These are phyloP conservation scores for Claviceps sp. DNA, from an alignment of 2,329 filamentous ascomycete species.

Conservation along the genomic window DNA sequence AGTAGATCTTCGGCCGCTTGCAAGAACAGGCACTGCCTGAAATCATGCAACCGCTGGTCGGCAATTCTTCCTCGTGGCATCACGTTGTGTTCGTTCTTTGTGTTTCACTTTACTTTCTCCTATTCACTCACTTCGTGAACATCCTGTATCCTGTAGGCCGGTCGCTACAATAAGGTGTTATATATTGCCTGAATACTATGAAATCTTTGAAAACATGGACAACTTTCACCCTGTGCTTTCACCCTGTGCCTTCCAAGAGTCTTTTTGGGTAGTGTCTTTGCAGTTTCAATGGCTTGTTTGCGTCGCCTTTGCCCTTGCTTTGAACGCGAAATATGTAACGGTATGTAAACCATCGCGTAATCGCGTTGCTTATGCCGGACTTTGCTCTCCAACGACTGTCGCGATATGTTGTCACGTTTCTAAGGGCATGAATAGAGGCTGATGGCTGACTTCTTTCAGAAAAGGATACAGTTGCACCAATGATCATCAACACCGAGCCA, in stretches of 20 bases:
- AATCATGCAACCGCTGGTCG: constrained; percentile 9
- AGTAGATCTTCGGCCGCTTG: background rate
- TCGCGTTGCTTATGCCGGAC: background rate
- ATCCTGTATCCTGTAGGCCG: constrained; percentile 6
- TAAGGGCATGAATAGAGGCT: background rate
- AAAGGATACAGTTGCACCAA: constrained; percentile 15
- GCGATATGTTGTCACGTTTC: background rate
- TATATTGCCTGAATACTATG: constrained; percentile 23
- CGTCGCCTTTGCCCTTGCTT: constrained; percentile 23
- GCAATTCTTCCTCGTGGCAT: constrained; percentile 2
- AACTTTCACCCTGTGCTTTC: constrained; percentile 25
- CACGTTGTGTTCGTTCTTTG: constrained; percentile 6
- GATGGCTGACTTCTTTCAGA: constrained; percentile 8
- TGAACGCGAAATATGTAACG: constrained; percentile 25
- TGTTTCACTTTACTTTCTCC: constrained; percentile 3
- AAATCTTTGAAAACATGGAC: constrained; percentile 4
- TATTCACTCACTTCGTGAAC: background rate
- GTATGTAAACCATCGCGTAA: constrained; percentile 19
- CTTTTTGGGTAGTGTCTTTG: constrained; percentile 33
- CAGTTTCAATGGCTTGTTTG: constrained; percentile 32
- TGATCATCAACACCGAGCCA: constrained; percentile 17
- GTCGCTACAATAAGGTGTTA: background rate
- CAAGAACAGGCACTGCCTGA: background rate
- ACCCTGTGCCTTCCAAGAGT: constrained; percentile 28
- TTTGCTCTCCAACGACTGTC: background rate